Evolutionary conservation across 2,329 filamentous ascomycete species (phyloP).

Genomic region (Colletotrichum incanum): DNA sequence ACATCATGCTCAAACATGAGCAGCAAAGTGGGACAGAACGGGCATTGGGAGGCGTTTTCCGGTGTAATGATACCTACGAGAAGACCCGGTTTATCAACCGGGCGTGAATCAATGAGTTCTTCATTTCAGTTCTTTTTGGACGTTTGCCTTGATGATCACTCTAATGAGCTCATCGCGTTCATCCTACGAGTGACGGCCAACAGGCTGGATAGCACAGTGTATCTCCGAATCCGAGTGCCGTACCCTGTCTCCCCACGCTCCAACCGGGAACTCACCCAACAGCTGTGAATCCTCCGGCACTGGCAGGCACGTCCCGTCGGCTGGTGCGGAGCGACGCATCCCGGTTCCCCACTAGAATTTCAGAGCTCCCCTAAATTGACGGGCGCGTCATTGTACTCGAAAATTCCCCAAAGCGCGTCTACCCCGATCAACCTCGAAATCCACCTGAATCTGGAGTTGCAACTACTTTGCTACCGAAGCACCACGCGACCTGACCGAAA

Average conservation of each 20-base stretch:
- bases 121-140: no score
- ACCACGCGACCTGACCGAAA: background rate
- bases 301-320: conserved; percentile 8
- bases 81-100: conserved; percentile 3
- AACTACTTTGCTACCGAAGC: background rate
- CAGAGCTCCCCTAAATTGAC: conserved; percentile 22
- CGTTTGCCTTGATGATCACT: background rate
- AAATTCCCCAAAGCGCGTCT: conserved; percentile 33
- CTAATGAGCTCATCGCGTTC: background rate
- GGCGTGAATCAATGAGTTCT: conserved; percentile 21
- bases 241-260: background rate
- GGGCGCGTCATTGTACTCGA: conserved; percentile 32
- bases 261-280: background rate
- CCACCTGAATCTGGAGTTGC: background rate
- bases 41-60: conserved; percentile 42
- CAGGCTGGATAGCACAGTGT: conserved; percentile 26
- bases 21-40: conserved; percentile 17
- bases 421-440: background rate
- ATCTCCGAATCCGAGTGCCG: conserved; percentile 36
- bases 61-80: conserved; percentile 41
- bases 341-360: conserved; percentile 34
- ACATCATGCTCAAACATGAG: conserved; percentile 30
- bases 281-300: background rate
- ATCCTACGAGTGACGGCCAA: conserved; percentile 2
- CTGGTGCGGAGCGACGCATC: conserved; percentile 32